A percentile compares a stretch with the other conserved stretches of the same genome.
Conservation (phyloP, 108 stramenopile species). For the Nitzschia putrida region DNA sequence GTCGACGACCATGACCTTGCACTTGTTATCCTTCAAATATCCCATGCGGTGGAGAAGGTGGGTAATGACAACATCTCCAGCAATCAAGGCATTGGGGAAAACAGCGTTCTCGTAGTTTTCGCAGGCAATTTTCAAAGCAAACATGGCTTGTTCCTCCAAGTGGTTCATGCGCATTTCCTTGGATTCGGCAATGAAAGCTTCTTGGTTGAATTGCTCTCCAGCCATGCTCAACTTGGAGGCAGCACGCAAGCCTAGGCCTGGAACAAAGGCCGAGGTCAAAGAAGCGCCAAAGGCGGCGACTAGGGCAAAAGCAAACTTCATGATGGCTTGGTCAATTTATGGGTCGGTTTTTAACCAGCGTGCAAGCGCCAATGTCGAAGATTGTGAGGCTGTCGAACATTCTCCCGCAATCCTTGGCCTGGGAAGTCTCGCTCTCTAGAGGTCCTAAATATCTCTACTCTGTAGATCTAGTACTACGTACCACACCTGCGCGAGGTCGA, state of each 20-base stretch:
- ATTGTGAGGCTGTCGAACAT: no score
- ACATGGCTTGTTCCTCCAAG: constrained; percentile 91
- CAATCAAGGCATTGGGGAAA: constrained; percentile 93
- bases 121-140: constrained; percentile 81
- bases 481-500: no score
- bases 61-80: constrained; percentile 88
- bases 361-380: no score
- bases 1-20: constrained; percentile 90
- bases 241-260: constrained; percentile 30
- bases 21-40: constrained; percentile 75
- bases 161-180: constrained; percentile 89
- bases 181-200: constrained; percentile 80
- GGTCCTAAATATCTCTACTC: no score
- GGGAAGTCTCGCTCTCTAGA: no score
- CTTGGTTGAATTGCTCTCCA: constrained; percentile 74
- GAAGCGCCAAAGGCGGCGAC: constrained; percentile 43
- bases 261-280: constrained; percentile 59
- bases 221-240: constrained; percentile 38
- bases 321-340: constrained; percentile 22
- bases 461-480: no score
- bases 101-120: constrained; percentile 87
- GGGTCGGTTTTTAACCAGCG: no score
- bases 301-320: constrained; percentile 55
- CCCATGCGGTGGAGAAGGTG: constrained; percentile 84
- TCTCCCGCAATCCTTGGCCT: no score